A percentile compares a stretch with the other conserved stretches of the same genome.
phyloP scores from a whole-genome alignment of 1,139 yeast genomes.

The Geotrichum citri-aurantii region DNA sequence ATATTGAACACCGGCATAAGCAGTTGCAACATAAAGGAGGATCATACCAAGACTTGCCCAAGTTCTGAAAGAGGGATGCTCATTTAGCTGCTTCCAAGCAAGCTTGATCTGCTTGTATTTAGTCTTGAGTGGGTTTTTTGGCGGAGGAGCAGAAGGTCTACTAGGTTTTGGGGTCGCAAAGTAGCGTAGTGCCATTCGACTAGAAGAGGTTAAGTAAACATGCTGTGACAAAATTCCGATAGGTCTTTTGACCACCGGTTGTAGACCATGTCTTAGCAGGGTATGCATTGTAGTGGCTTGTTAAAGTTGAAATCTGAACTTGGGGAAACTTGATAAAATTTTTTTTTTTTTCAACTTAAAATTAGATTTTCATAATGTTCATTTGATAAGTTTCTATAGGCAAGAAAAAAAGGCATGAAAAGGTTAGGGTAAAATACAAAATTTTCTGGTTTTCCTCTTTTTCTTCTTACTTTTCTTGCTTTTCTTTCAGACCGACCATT shows the following conservation, averaged over 20 bases:
- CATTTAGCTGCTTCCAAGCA: slow-evolving; percentile 22
- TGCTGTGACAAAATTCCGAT: neutral
- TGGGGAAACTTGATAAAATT: neutral
- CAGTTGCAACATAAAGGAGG: slow-evolving; percentile 28
- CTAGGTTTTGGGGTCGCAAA: neutral
- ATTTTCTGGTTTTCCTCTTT: neutral
- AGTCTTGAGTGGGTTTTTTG: neutral
- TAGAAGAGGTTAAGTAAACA: neutral
- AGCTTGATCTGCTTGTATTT: slow-evolving; percentile 16
- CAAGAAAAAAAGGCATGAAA: neutral
- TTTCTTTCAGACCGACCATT: neutral
- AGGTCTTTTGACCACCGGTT: neutral
- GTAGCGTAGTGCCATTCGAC: neutral
- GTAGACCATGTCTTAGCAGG: neutral
- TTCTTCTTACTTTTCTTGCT: neutral
- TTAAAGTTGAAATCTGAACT: neutral
- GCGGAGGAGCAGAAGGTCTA: slow-evolving; percentile 13
- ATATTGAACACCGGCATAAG: slow-evolving; percentile 32
- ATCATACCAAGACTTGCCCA: slow-evolving; percentile 23
- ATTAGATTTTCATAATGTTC: neutral
- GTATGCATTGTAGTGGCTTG: neutral
- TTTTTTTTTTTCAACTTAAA: neutral
- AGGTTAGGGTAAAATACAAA: neutral
- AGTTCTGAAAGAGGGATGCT: slow-evolving; percentile 22
- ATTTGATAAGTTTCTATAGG: neutral